Conservation (phyloP, 495 filamentous ascomycete genomes). For the Neurospora sp. region DNA sequence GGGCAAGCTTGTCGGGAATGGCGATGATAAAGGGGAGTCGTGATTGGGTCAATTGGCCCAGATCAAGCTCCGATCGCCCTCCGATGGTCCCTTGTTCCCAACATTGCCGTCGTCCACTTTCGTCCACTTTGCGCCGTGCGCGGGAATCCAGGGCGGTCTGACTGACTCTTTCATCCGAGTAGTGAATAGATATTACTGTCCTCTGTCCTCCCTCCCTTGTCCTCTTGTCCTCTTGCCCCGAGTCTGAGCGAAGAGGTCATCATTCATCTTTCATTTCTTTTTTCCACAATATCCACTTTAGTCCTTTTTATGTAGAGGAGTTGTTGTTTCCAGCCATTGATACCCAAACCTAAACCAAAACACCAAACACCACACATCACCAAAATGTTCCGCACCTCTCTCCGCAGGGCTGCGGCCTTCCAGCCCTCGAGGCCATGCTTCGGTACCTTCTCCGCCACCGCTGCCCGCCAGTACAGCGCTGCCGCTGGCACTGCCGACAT, state of each 20-base stretch:
- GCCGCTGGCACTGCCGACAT: slow-evolving; percentile 50
- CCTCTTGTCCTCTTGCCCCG: neutral
- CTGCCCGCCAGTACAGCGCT: slow-evolving; percentile 48
- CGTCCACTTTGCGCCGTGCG: neutral
- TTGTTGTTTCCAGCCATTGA: neutral
- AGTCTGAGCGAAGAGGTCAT: neutral
- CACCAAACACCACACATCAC: neutral
- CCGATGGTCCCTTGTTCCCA: slow-evolving; percentile 12
- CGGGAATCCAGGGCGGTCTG: neutral
- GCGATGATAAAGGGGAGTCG: neutral
- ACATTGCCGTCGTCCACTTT: neutral
- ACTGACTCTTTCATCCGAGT: neutral
- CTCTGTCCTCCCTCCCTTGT: neutral
- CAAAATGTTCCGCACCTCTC: slow-evolving; percentile 4
- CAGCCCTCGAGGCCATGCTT: slow-evolving; percentile 13
- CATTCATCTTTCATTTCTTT: neutral
- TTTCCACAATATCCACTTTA: neutral
- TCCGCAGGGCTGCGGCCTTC: slow-evolving; percentile 11
- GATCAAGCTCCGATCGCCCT: slow-evolving; percentile 21
- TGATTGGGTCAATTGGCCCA: slow-evolving; percentile 19
- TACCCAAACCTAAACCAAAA: neutral
- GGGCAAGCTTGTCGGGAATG: neutral
- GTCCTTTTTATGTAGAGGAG: neutral
- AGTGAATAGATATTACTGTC: neutral
- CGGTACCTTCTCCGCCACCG: slow-evolving; percentile 1